Conservation (phyloP, 2,329 filamentous ascomycete genomes). For the Verticillium nonalfalfae region DNA sequence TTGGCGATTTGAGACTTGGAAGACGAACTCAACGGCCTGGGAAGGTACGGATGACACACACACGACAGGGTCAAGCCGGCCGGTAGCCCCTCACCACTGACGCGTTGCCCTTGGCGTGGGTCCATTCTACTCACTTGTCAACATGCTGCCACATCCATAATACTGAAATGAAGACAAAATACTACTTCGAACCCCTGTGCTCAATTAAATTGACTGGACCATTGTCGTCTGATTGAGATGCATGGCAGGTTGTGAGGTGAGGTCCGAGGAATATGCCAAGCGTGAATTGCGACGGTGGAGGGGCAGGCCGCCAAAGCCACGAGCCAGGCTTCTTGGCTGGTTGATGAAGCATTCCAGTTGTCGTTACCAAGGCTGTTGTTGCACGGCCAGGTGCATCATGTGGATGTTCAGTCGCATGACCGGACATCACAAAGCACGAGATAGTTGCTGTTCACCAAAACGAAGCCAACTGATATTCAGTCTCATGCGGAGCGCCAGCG, state of each 20-base stretch:
- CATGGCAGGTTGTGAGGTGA: background rate
- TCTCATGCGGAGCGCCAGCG: no score
- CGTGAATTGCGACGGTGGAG: background rate
- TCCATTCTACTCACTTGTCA: background rate
- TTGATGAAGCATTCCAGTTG: background rate
- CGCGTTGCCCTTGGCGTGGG: constrained; percentile 1
- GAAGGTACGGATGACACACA: background rate
- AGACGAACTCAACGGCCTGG: background rate
- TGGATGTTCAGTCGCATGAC: background rate
- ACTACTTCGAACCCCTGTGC: background rate
- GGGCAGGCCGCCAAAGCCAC: background rate
- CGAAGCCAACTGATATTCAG: no score
- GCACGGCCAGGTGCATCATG: background rate
- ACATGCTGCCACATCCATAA: background rate
- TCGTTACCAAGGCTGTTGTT: background rate
- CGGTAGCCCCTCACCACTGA: background rate
- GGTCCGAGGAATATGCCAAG: background rate
- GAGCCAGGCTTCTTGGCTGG: background rate
- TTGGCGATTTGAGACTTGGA: background rate
- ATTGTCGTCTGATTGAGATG: background rate
- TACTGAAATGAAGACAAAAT: background rate
- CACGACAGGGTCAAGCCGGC: background rate
- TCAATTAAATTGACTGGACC: background rate
- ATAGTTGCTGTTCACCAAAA: no score
- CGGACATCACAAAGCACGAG: no score